Evolutionary conservation across 2,329 filamentous ascomycete genomes (phyloP).

Genomic region (Geosmithia putterillii): DNA sequence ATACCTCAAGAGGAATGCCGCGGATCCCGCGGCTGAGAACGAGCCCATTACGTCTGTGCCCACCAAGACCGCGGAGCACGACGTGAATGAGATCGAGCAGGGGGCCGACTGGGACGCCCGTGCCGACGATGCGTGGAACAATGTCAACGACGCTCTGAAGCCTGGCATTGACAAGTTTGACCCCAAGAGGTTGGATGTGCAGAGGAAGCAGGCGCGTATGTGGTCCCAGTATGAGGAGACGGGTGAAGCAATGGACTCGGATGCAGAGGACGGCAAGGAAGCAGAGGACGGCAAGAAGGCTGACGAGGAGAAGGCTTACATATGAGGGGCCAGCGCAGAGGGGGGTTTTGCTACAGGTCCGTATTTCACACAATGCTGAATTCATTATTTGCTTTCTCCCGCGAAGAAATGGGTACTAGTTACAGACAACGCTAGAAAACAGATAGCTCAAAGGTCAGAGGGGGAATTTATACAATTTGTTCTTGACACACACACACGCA

Average conservation of each 20-base stretch:
- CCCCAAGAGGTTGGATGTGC: conserved; percentile 8
- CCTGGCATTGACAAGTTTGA: conserved; percentile 11
- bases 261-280: conserved; percentile 10
- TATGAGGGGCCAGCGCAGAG: no score
- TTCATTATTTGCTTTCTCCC: no score
- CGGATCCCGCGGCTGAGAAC: conserved; percentile 24
- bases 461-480: background rate
- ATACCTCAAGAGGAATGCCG: conserved; percentile 48
- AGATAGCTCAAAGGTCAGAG: background rate
- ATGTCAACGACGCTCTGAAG: conserved; percentile 15
- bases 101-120: background rate
- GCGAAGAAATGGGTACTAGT: background rate
- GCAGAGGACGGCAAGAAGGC: background rate
- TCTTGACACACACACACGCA: background rate
- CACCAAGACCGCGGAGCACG: background rate
- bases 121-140: conserved; percentile 13
- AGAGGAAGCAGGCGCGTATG: conserved; percentile 11
- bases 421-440: background rate
- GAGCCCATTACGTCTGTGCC: conserved; percentile 17
- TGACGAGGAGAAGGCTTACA: background rate
- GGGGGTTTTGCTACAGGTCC: background rate
- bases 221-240: conserved; percentile 15
- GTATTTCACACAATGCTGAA: no score
- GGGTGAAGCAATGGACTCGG: conserved; percentile 10
- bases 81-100: conserved; percentile 1